phyloP scores from a whole-genome alignment of 164 flowering plant species.

The Aristolochia californica region DNA sequence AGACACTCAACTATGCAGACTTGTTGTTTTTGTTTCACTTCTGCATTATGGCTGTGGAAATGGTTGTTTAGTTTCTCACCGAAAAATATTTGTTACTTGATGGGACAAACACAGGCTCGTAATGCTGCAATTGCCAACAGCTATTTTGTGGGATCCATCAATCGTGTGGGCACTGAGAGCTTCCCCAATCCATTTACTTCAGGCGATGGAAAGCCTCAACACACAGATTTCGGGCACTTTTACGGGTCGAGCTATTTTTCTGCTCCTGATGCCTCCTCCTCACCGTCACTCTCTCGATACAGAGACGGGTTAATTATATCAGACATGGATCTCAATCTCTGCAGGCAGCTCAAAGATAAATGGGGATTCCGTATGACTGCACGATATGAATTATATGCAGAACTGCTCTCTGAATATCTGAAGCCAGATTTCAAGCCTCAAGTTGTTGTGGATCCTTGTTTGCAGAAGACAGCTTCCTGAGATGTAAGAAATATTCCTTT shows the following conservation, averaged over 20 bases:
- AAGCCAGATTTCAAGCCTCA: conserved; percentile 89
- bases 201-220: conserved; percentile 92
- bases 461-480: conserved; percentile 33
- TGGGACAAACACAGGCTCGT: conserved; percentile 51
- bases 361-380: conserved; percentile 99
- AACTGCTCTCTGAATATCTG: conserved; percentile 46
- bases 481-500: background rate
- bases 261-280: conserved; percentile 92
- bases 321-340: conserved; percentile 93
- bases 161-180: conserved; percentile 87
- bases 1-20: background rate
- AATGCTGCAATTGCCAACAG: conserved; percentile 96
- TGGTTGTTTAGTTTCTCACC: background rate
- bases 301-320: conserved; percentile 77
- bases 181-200: conserved; percentile 97
- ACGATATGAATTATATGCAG: conserved; percentile 66
- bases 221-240: conserved; percentile 87
- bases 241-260: conserved; percentile 92
- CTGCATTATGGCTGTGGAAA: background rate
- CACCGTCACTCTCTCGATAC: conserved; percentile 76
- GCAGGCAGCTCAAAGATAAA: conserved; percentile 90
- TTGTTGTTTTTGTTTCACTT: background rate
- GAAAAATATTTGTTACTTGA: background rate
- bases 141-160: conserved; percentile 86
- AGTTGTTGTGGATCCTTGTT: conserved; percentile 62